Conservation (phyloP, 495 filamentous ascomycete genomes). For the Talaromyces wortmannii region DNA sequence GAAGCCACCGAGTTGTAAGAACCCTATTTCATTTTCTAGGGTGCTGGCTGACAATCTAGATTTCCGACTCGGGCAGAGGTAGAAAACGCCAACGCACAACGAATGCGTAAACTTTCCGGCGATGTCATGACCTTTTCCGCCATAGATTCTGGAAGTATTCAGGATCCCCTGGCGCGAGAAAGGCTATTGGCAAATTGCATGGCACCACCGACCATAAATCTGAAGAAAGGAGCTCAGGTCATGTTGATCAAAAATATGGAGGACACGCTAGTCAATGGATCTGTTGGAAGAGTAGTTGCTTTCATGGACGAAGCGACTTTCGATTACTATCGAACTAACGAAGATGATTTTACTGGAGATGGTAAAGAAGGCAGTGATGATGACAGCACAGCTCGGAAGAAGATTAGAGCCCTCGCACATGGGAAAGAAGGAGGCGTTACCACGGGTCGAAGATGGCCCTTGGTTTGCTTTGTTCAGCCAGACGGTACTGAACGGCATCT, state of each 20-base stretch:
- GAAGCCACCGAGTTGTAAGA: conserved; percentile 83
- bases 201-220: conserved; percentile 67
- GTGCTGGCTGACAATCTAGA: conserved; percentile 23
- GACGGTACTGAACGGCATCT: conserved; percentile 75
- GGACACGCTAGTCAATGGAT: conserved; percentile 88
- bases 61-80: conserved; percentile 91
- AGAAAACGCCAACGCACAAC: conserved; percentile 70
- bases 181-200: conserved; percentile 85
- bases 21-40: neutral
- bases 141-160: conserved; percentile 65
- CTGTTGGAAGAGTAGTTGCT: conserved; percentile 72
- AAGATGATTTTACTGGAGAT: conserved; percentile 42
- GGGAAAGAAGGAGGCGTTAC: conserved; percentile 26
- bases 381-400: conserved; percentile 38
- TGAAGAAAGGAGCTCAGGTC: conserved; percentile 92
- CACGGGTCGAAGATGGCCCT: conserved; percentile 54
- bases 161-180: conserved; percentile 60
- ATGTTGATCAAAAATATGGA: conserved; percentile 99
- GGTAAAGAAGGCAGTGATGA: conserved; percentile 31
- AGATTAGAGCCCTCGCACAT: conserved; percentile 37
- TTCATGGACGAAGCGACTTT: conserved; percentile 85
- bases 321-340: conserved; percentile 52
- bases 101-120: conserved; percentile 68
- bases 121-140: conserved; percentile 60
- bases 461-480: conserved; percentile 72